These are phyloP conservation scores for Inonotus hispidus DNA, from an alignment of 1,284 basidiomycete species.

Conservation along the genomic window DNA sequence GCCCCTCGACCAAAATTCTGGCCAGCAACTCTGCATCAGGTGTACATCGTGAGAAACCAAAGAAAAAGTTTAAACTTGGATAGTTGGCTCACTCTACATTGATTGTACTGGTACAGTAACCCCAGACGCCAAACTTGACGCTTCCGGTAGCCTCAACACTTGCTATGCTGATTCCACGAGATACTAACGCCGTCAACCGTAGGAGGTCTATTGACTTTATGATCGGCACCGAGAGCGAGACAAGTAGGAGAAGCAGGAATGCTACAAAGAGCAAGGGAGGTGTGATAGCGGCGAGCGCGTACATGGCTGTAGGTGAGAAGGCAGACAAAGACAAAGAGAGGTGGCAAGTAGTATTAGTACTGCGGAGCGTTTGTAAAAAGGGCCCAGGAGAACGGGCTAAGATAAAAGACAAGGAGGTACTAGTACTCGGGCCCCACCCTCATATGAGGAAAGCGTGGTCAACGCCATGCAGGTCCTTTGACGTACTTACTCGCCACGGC, in stretches of 20 bases:
- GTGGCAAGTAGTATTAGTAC: not conserved
- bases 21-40: slow-evolving; percentile 35
- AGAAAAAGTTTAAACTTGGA: not conserved
- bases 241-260: slow-evolving; percentile 51
- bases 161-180: slow-evolving; percentile 28
- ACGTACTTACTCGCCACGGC: not conserved
- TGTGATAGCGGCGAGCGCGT: slow-evolving; percentile 30
- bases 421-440: not conserved
- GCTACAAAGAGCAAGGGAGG: slow-evolving; percentile 43
- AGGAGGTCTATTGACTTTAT: slow-evolving; percentile 51
- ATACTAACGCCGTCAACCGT: slow-evolving; percentile 35
- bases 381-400: not conserved
- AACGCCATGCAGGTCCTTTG: not conserved
- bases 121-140: slow-evolving; percentile 53
- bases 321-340: not conserved
- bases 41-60: slow-evolving; percentile 8
- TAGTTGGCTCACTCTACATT: slow-evolving; percentile 37
- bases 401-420: not conserved
- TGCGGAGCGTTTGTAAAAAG: slow-evolving; percentile 3
- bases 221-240: slow-evolving; percentile 55
- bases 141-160: slow-evolving; percentile 33
- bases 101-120: slow-evolving; percentile 48
- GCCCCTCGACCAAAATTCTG: slow-evolving; percentile 32
- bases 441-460: slow-evolving; percentile 1
- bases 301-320: slow-evolving; percentile 25